A percentile compares a stretch with the other conserved stretches of the same genome.
These are phyloP conservation scores for Saccharomyces hybrid DNA, from an alignment of 1,139 yeast genomes.

Conservation along the genomic window DNA sequence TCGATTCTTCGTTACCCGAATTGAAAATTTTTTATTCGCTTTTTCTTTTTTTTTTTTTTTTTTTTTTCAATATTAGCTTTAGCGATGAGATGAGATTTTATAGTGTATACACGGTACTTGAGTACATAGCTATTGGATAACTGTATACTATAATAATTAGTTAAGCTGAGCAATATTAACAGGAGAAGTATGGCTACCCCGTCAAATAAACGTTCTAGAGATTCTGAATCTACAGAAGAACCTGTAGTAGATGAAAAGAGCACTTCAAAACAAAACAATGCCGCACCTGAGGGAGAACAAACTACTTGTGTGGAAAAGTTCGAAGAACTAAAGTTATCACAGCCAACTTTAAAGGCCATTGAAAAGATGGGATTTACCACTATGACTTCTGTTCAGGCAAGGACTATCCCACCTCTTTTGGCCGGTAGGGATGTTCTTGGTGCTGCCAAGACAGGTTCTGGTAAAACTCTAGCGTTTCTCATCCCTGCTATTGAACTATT, in stretches of 20 bases:
- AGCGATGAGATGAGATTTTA: conserved; percentile 5
- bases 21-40: background rate
- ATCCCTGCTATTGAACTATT: conserved; percentile 91
- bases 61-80: background rate
- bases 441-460: conserved; percentile 98
- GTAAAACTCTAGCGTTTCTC: conserved; percentile 91
- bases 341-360: conserved; percentile 73
- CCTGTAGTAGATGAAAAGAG: conserved; percentile 2
- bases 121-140: background rate
- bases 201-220: conserved; percentile 14
- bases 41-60: background rate
- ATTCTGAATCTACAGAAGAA: conserved; percentile 3
- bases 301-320: conserved; percentile 32
- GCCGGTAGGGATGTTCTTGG: conserved; percentile 96
- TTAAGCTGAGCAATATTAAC: background rate
- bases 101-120: background rate
- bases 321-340: conserved; percentile 62
- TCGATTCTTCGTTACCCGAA: background rate
- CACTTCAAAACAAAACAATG: background rate
- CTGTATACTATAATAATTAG: background rate
- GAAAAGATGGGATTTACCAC: conserved; percentile 77
- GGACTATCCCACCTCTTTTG: conserved; percentile 88
- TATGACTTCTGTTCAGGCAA: conserved; percentile 91
- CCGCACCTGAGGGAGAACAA: background rate
- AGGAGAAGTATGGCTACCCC: conserved; percentile 3